Conservation (phyloP, 2,329 filamentous ascomycete genomes). For the Nannizzia gypsea region DNA sequence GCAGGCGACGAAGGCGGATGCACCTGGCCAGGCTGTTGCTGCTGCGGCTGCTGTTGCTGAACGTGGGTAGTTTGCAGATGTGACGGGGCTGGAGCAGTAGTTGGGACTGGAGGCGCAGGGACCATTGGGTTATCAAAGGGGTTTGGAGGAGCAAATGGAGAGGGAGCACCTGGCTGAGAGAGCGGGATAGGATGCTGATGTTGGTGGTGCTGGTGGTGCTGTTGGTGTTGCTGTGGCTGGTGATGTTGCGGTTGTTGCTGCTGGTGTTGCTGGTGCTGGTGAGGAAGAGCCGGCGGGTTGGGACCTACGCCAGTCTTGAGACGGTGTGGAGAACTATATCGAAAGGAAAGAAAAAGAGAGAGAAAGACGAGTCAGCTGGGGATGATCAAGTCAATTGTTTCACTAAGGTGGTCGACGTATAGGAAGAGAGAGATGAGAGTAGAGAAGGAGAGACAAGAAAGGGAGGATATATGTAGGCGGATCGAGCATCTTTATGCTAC, state of each 20-base stretch:
- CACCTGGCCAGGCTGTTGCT: constrained; percentile 17
- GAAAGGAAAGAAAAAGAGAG: constrained; percentile 7
- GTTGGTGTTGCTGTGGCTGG: neutral
- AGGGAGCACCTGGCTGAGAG: constrained; percentile 28
- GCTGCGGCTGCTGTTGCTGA: constrained; percentile 20
- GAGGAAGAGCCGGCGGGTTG: constrained; percentile 25
- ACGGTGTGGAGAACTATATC: constrained; percentile 30
- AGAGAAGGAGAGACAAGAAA: constrained; percentile 5
- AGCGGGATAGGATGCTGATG: constrained; percentile 17
- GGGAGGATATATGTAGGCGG: constrained; percentile 8
- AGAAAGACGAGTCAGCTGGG: constrained; percentile 7
- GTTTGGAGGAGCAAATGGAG: constrained; percentile 21
- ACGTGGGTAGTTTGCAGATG: constrained; percentile 4
- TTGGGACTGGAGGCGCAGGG: constrained; percentile 17
- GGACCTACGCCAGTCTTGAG: constrained; percentile 30
- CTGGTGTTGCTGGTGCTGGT: neutral
- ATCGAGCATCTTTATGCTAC: constrained; percentile 13
- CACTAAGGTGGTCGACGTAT: constrained; percentile 3
- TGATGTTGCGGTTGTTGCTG: neutral
- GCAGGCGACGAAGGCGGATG: constrained; percentile 17
- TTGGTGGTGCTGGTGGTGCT: neutral
- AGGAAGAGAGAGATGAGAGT: constrained; percentile 9
- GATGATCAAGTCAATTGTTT: constrained; percentile 8
- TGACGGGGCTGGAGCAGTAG: constrained; percentile 15
- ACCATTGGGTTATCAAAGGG: constrained; percentile 31